phyloP scores from a whole-genome alignment of 805 yeast species.

The Lipomyces mesembrius region DNA sequence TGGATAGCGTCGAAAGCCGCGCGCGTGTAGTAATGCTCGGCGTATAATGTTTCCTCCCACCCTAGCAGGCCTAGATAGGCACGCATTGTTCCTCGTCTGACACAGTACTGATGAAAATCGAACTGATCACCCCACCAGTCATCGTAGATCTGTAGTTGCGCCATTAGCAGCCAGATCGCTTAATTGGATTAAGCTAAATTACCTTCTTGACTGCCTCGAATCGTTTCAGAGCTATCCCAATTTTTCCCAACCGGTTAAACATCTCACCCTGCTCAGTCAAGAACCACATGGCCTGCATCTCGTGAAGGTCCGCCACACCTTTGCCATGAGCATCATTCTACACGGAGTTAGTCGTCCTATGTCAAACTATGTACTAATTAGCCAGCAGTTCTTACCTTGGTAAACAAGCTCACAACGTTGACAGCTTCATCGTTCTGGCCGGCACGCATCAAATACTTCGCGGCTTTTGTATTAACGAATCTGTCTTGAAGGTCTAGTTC shows the following conservation, averaged over 20 bases:
- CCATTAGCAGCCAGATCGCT: background rate
- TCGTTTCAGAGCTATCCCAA: constrained; percentile 81
- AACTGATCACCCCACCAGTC: constrained; percentile 82
- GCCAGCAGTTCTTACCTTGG: constrained; percentile 50
- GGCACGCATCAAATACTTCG: constrained; percentile 80
- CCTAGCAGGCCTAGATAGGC: constrained; percentile 73
- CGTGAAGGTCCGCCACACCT: constrained; percentile 83
- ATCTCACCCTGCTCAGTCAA: constrained; percentile 83
- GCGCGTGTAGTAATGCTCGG: constrained; percentile 66
- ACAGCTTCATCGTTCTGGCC: constrained; percentile 74
- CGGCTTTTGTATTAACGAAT: constrained; percentile 84
- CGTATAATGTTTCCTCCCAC: constrained; percentile 81
- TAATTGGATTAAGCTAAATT: constrained; percentile 38
- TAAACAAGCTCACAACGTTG: constrained; percentile 74
- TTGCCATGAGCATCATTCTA: constrained; percentile 73
- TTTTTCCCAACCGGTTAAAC: constrained; percentile 63
- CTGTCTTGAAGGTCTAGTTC: constrained; percentile 84
- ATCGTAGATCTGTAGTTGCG: constrained; percentile 49
- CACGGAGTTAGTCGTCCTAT: background rate
- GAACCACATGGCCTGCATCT: constrained; percentile 92
- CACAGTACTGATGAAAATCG: constrained; percentile 92
- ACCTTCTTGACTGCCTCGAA: constrained; percentile 64
- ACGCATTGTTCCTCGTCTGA: constrained; percentile 87
- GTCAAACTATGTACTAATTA: background rate
- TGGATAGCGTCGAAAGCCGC: constrained; percentile 70